These are phyloP conservation scores for Hypoxylon trugodes DNA, from an alignment of 495 filamentous ascomycete genomes.

Conservation along the genomic window DNA sequence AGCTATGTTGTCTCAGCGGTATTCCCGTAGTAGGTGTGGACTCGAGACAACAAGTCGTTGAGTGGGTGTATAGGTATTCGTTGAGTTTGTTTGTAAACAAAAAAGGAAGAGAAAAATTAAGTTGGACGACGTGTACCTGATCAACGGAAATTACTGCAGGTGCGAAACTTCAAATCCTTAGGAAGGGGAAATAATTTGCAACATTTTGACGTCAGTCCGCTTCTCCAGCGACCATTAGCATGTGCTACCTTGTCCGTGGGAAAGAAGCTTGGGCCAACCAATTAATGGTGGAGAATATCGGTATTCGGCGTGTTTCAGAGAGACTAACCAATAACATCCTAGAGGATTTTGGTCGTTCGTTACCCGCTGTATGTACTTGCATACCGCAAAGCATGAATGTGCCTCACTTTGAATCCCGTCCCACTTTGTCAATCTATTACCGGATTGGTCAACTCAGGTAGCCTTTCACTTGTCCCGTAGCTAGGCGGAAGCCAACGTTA, in stretches of 20 bases:
- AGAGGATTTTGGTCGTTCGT: neutral
- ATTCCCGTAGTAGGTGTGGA: slow-evolving; percentile 9
- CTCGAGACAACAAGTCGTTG: neutral
- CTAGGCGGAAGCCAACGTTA: no score
- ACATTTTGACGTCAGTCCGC: slow-evolving; percentile 36
- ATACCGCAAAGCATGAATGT: slow-evolving; percentile 4
- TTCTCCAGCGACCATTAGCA: slow-evolving; percentile 4
- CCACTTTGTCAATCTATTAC: slow-evolving; percentile 19
- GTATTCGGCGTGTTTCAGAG: slow-evolving; percentile 10
- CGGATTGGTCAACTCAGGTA: slow-evolving; percentile 8
- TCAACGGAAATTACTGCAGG: slow-evolving; percentile 18
- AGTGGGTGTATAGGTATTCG: neutral
- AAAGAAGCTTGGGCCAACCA: neutral
- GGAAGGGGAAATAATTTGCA: slow-evolving; percentile 20
- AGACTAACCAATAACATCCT: neutral
- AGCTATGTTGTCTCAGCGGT: slow-evolving; percentile 1
- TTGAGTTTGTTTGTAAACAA: slow-evolving; percentile 2
- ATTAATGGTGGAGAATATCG: neutral
- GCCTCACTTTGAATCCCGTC: slow-evolving; percentile 3
- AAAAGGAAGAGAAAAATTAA: neutral
- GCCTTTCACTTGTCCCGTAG: no score
- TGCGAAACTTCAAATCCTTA: slow-evolving; percentile 2
- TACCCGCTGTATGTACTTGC: neutral
- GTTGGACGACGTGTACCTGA: slow-evolving; percentile 18
- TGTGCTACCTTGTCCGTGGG: slow-evolving; percentile 14